These are phyloP conservation scores for Simplicillium sp. DNA, from an alignment of 2,329 filamentous ascomycete genomes.

Conservation along the genomic window DNA sequence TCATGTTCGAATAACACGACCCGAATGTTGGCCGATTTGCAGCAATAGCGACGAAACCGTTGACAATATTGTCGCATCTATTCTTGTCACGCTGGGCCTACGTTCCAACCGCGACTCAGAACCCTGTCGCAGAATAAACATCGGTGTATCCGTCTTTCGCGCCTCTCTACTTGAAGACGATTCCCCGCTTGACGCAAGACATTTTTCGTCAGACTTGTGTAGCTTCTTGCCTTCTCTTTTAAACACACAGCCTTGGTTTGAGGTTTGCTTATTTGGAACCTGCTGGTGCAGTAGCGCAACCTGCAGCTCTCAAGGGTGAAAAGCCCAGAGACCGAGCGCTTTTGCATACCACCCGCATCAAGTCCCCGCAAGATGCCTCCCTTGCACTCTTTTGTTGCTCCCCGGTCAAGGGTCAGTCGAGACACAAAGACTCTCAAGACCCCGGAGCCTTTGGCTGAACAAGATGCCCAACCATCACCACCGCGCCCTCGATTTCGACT, in stretches of 20 bases:
- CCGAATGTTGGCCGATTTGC: too few relatives aligned
- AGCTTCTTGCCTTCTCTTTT: constrained; percentile 3
- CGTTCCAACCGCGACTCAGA: constrained; percentile 3
- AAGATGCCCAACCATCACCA: constrained; percentile 33
- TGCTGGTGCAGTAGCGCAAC: constrained; percentile 1
- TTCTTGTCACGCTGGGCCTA: constrained; percentile 1
- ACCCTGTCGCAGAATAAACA: constrained; percentile 2
- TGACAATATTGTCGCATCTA: not conserved
- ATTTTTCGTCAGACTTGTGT: constrained; percentile 1
- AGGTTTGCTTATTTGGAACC: constrained; percentile 4
- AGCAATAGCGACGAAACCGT: too few relatives aligned
- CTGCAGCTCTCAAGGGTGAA: not conserved
- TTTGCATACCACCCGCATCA: constrained; percentile 4
- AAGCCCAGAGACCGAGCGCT: constrained; percentile 1
- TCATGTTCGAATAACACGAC: too few relatives aligned
- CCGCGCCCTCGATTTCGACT: constrained; percentile 44
- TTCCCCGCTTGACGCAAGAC: constrained; percentile 1
- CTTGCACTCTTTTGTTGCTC: constrained; percentile 33
- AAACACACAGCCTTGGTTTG: constrained; percentile 2
- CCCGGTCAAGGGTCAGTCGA: constrained; percentile 33
- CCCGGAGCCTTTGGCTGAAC: constrained; percentile 36
- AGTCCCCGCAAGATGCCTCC: constrained; percentile 28
- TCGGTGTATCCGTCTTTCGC: not conserved
- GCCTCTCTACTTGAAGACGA: constrained; percentile 1
- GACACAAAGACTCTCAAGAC: constrained; percentile 34